These are phyloP conservation scores for Articulospora tetracladia DNA, from an alignment of 495 filamentous ascomycete species.

Conservation along the genomic window DNA sequence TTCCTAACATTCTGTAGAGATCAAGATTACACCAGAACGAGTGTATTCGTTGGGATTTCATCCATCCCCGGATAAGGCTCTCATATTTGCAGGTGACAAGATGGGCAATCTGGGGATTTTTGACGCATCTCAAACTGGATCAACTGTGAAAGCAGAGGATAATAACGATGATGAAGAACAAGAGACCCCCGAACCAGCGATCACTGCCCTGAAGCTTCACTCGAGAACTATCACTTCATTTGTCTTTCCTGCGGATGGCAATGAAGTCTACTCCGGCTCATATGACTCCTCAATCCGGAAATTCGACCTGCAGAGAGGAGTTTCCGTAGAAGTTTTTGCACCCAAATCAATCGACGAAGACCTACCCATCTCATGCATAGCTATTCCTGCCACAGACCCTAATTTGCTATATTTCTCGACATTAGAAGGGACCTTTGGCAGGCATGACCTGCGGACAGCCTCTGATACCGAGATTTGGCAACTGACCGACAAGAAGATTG, in stretches of 20 bases:
- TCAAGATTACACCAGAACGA: constrained; percentile 90
- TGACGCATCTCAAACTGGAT: constrained; percentile 72
- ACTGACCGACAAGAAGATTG: constrained; percentile 93
- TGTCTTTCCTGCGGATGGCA: constrained; percentile 66
- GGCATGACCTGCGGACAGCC: constrained; percentile 68
- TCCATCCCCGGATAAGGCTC: constrained; percentile 74
- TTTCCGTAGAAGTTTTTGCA: constrained; percentile 75
- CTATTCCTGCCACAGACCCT: constrained; percentile 65
- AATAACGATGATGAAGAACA: constrained; percentile 59
- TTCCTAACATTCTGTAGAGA: constrained; percentile 47
- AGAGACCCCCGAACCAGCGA: constrained; percentile 65
- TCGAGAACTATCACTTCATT: constrained; percentile 85
- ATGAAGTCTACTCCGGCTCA: constrained; percentile 74
- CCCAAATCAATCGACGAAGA: constrained; percentile 65
- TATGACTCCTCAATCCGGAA: constrained; percentile 93
- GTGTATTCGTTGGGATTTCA: constrained; percentile 89
- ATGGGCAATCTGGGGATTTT: constrained; percentile 92
- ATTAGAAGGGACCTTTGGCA: constrained; percentile 72
- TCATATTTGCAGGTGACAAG: constrained; percentile 96
- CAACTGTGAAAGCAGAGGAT: constrained; percentile 45
- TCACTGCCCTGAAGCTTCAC: constrained; percentile 85
- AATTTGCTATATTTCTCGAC: constrained; percentile 85
- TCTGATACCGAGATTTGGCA: constrained; percentile 60
- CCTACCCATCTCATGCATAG: constrained; percentile 74
- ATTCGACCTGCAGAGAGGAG: constrained; percentile 75